Evolutionary conservation across 2,329 filamentous ascomycete genomes (phyloP).

Genomic region (Cadophora sp.): DNA sequence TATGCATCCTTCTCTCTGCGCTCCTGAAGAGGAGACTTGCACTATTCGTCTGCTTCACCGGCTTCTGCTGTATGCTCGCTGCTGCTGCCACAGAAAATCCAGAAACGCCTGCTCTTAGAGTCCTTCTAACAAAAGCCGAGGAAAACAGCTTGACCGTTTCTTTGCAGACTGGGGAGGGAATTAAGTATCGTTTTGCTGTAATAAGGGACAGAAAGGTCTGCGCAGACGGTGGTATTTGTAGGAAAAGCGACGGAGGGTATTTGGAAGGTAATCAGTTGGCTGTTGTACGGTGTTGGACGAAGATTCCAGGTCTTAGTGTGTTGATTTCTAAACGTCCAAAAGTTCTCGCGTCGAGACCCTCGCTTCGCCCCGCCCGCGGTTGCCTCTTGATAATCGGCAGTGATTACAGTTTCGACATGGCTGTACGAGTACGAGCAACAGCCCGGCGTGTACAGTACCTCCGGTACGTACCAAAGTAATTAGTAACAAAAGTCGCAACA

Average conservation of each 20-base stretch:
- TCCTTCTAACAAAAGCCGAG: constrained; percentile 73
- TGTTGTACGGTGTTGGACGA: background rate
- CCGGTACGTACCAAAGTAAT: background rate
- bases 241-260: background rate
- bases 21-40: constrained; percentile 39
- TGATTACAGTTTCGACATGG: background rate
- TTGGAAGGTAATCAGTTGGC: background rate
- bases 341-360: background rate
- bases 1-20: constrained; percentile 76
- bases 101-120: constrained; percentile 75
- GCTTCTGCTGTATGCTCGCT: constrained; percentile 67
- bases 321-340: constrained; percentile 20
- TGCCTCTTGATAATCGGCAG: background rate
- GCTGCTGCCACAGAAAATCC: constrained; percentile 77
- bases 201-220: background rate
- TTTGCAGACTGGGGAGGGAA: background rate
- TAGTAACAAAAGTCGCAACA: constrained; percentile 24
- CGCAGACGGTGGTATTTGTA: constrained; percentile 3
- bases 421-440: background rate
- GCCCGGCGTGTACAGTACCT: too few species aligned
- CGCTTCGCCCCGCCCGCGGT: background rate
- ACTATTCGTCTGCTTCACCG: constrained; percentile 44
- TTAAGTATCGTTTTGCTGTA: background rate
- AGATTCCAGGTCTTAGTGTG: constrained; percentile 8
- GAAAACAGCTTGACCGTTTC: constrained; percentile 87